Evolutionary conservation across 1,284 basidiomycete genomes (phyloP), one percentile per base, ranked within the genome.

Genomic region (Paramarasmius palmivorus): DNA sequence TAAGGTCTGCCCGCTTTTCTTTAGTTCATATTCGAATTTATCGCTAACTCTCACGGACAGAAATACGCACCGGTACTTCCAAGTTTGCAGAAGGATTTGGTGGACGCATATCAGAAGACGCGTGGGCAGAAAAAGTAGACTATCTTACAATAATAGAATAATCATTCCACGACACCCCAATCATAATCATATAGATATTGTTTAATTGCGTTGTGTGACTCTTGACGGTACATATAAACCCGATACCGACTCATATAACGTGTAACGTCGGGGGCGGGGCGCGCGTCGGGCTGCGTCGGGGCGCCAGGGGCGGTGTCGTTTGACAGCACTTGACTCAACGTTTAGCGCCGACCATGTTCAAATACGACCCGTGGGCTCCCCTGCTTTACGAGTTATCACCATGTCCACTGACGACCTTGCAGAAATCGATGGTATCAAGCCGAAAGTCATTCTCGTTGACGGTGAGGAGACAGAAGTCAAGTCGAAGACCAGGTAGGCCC

Each of bases 51-150:
- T 36, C 45, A 50, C 46, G 1, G 53, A 6, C 58, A 90, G 85
- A 81, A 73, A 34, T 92, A 98, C 67, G 75, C 83, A 68, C 91
- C 94, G 12, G 95, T 97, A n/a, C 74, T 98, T 64, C 90, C 92
- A 19, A 88, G 91, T 64, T 73, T 95, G 9, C 95, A 98, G 72
- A 87, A 82, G 65, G 92, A 95, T 54, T 83, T 94, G 72, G 81
- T 84, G 56, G 86, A 88, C 39, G 81, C 79, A 40, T 88, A 84
- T 66, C 75, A 76, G 63, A 84, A 83, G 72, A 79, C 80, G 19
- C 37, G 54, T 34, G 50, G 54, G 35, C 74, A 77, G 59, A 86
- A 84, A 73, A 84, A 83, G 70, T 84, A 83, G 49, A 32, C 10
- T n/a, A 44, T 5, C 3, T 32, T 32, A 32, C 29, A 32, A 6